Evolutionary conservation across 345 rosid genomes (phyloP).

Genomic region (Alliaria petiolata): DNA sequence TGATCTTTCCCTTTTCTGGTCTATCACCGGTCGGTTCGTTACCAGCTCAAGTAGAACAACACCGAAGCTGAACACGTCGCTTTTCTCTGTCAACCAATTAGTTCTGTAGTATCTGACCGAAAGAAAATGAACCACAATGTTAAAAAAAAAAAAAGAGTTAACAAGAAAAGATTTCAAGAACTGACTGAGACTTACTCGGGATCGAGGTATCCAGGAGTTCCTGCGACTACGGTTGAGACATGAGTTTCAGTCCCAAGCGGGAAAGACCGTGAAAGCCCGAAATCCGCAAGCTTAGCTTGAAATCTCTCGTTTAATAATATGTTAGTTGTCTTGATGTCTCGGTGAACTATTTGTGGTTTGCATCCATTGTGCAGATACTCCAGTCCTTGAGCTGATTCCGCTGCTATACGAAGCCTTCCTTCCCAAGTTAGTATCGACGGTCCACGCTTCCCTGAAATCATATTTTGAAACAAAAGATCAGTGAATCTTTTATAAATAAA

Average conservation of each 20-base stretch:
- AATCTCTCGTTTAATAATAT: constrained; percentile 50
- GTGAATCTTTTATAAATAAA: neutral
- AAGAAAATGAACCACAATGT: neutral
- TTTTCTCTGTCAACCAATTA: constrained; percentile 42
- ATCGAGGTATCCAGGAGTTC: constrained; percentile 57
- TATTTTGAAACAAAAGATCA: neutral
- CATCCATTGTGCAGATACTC: constrained; percentile 50
- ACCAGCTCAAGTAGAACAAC: constrained; percentile 51
- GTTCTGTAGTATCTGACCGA: constrained; percentile 29
- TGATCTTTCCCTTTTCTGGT: constrained; percentile 19
- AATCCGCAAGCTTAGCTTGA: constrained; percentile 62
- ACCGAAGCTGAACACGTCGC: constrained; percentile 63
- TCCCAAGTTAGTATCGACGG: constrained; percentile 42
- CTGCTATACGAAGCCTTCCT: constrained; percentile 44
- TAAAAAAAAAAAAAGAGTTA: neutral
- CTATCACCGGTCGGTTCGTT: constrained; percentile 41
- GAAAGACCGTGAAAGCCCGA: constrained; percentile 51
- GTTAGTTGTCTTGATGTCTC: constrained; percentile 57
- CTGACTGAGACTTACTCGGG: constrained; percentile 44
- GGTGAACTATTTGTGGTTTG: constrained; percentile 57
- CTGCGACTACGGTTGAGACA: constrained; percentile 39
- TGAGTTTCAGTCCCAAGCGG: constrained; percentile 35
- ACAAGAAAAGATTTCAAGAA: neutral
- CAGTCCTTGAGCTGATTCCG: constrained; percentile 54
- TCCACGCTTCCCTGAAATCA: constrained; percentile 27